Conservation (phyloP, 257 asterid species). For the Coffea eugenioides region DNA sequence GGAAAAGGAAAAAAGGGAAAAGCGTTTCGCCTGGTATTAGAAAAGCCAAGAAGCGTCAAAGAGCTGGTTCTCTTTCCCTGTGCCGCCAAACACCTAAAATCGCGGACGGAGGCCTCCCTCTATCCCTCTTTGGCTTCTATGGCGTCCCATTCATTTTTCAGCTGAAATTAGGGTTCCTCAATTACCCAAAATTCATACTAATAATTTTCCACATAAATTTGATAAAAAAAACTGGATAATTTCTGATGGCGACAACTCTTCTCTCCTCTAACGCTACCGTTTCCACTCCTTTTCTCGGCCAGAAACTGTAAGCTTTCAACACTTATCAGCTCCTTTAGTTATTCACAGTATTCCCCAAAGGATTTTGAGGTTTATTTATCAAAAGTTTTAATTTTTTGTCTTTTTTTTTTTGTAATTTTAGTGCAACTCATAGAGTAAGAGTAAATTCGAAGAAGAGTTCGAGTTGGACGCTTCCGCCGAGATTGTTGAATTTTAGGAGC, state of each 20-base stretch:
- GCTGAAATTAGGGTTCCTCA: constrained; percentile 13
- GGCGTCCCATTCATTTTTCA: constrained; percentile 8
- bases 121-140: not conserved
- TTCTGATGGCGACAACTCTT: constrained; percentile 57
- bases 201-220: not conserved
- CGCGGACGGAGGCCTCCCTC: not conserved
- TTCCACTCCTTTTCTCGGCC: constrained; percentile 55
- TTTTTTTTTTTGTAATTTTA: not conserved
- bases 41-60: constrained; percentile 1
- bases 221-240: not conserved
- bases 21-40: too few relatives aligned
- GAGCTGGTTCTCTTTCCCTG: not conserved
- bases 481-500: constrained; percentile 24
- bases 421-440: constrained; percentile 28
- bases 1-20: too few relatives aligned
- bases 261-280: constrained; percentile 48
- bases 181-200: not conserved
- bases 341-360: not conserved
- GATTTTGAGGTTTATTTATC: too few relatives aligned
- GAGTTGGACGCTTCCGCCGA: constrained; percentile 9
- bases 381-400: not conserved
- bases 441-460: constrained; percentile 25
- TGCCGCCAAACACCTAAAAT: too few relatives aligned
- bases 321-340: not conserved
- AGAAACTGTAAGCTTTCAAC: constrained; percentile 43